Base-by-base conservation (phyloP, 441 rosid species). In the Brassica hybrid region DNA sequence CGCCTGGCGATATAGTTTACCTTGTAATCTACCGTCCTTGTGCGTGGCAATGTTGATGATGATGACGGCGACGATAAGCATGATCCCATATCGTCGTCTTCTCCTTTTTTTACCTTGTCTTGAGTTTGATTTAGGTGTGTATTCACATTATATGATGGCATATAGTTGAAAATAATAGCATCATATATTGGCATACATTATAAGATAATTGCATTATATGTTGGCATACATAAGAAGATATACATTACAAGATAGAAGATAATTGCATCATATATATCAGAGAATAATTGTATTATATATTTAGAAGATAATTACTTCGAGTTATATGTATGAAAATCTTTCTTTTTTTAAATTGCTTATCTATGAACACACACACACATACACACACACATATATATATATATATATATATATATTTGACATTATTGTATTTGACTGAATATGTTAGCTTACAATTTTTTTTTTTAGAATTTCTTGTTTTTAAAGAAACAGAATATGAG, bases 21-120 rank as follows among this genome's bases (percentile, higher is more conserved):
- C 23, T 74, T 75, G 61, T 75, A 25, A 60, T 60, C 17, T 27
- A 60, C 34, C 65, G 30, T 9, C 13, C 27, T 56, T 56, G 5
- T 56, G 17, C 66, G 34, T 14, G 66, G 16, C 66, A 17, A 60
- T 13, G 38, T 12, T 6, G 36, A 61, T n/a, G 66, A 38, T 38
- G 45, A 34, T 34, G 41, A 34, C 41, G 41, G n/a, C 14, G 52
- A 45, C 5, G 52, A 63, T 19, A 34, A 63, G 25, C 23, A 64
- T 0, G 48, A 16, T 10, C 67, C 67, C 67, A 63, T 63, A 32
- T 34, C 48, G 48, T 14, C 67, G 1, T 32, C 5, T 62, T 62
- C 45, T 62, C 27, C 17, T 41, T 9, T 38, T 41, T 5, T 41
- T 41, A 38, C 12, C 43, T 38, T 7, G 59, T 57, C 6, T 56